Percentiles rank a stretch among this genome's conserved stretches.
phyloP scores from a whole-genome alignment of 306 rosid species.

The Glycine latifolia region DNA sequence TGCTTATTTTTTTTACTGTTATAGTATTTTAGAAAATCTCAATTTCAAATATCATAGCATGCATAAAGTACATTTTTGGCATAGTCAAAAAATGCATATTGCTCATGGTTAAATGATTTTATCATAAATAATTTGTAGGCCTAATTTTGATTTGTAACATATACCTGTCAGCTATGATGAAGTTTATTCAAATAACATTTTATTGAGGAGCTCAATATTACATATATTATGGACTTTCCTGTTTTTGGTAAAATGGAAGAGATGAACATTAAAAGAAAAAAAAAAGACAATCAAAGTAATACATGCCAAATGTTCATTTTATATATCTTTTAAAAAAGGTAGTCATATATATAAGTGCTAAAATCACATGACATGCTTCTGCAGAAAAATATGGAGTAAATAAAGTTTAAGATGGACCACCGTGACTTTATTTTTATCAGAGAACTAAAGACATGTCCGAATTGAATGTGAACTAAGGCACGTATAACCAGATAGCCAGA shows the following conservation, averaged over 20 bases:
- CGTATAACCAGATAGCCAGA: slow-evolving; percentile 8
- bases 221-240: not conserved
- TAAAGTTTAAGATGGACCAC: not conserved
- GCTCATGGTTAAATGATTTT: not conserved
- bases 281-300: not conserved
- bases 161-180: not conserved
- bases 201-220: not conserved
- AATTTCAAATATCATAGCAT: not conserved
- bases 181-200: not conserved
- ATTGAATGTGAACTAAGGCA: not conserved
- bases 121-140: not conserved
- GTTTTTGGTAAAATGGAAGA: slow-evolving; percentile 6
- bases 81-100: not conserved
- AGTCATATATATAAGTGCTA: not conserved
- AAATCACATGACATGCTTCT: slow-evolving; percentile 9
- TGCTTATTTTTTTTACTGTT: not conserved
- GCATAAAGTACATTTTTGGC: not conserved
- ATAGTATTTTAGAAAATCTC: not conserved
- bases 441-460: not conserved
- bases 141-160: not conserved
- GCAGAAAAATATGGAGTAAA: no score
- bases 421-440: slow-evolving; percentile 9
- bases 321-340: not conserved
- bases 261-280: not conserved
- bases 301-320: not conserved